Conservation (phyloP, 2,329 filamentous ascomycete genomes). For the Fusarium aywerte region DNA sequence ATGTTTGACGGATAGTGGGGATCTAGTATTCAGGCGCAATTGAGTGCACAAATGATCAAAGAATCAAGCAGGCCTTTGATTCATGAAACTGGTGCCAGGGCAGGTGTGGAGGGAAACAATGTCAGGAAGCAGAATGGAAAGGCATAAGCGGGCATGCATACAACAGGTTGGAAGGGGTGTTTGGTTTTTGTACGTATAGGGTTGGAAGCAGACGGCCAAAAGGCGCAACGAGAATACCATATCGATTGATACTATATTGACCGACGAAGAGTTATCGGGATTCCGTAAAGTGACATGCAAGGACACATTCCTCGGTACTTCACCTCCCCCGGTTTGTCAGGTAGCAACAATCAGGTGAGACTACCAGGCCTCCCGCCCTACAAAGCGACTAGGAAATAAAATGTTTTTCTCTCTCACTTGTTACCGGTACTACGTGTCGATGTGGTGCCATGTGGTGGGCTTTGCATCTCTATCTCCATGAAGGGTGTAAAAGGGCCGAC, state of each 20-base stretch:
- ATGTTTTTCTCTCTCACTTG: neutral
- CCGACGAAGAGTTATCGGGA: slow-evolving; percentile 6
- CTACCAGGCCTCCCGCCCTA: neutral
- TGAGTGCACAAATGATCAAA: slow-evolving; percentile 31
- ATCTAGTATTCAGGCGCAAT: slow-evolving; percentile 41
- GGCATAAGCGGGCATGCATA: slow-evolving; percentile 39
- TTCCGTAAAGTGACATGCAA: neutral
- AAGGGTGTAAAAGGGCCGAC: slow-evolving; percentile 53
- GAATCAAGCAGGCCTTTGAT: slow-evolving; percentile 52
- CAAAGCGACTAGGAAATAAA: too few species aligned
- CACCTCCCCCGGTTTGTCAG: too few species aligned
- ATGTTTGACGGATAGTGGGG: slow-evolving; percentile 28
- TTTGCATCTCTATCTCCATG: slow-evolving; percentile 53
- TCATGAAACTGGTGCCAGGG: slow-evolving; percentile 40
- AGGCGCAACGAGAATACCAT: slow-evolving; percentile 40
- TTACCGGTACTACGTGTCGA: slow-evolving; percentile 47
- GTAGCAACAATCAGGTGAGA: neutral
- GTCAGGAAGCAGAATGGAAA: slow-evolving; percentile 42
- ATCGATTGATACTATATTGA: slow-evolving; percentile 32
- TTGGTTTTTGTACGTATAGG: slow-evolving; percentile 46
- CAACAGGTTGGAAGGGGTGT: slow-evolving; percentile 38
- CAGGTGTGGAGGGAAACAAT: slow-evolving; percentile 26
- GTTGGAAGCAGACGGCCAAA: slow-evolving; percentile 34
- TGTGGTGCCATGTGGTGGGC: slow-evolving; percentile 59
- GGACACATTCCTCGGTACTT: neutral